Percentiles rank a stretch among this genome's conserved stretches.
Conservation (phyloP, 2,329 filamentous ascomycete species). For the Cercospora beticola region DNA sequence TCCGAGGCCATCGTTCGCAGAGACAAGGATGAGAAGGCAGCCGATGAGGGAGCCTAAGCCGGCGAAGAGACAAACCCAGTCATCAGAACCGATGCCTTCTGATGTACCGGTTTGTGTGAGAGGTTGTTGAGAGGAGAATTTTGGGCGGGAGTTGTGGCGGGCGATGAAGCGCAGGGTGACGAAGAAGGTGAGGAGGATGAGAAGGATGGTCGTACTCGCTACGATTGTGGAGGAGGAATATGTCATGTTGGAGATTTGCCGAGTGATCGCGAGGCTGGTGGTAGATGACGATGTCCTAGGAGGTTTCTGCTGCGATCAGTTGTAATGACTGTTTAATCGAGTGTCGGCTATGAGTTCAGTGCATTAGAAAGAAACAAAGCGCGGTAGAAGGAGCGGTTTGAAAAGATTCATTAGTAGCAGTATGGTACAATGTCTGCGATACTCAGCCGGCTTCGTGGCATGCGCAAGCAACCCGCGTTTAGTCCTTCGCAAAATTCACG, state of each 20-base stretch:
- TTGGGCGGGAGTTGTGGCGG: neutral
- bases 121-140: neutral
- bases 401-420: neutral
- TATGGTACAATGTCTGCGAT: neutral
- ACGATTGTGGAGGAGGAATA: conserved; percentile 8
- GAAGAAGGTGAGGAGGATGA: conserved; percentile 7
- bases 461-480: neutral
- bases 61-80: neutral
- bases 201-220: conserved; percentile 5
- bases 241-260: neutral
- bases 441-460: neutral
- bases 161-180: conserved; percentile 7
- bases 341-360: neutral
- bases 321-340: neutral
- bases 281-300: neutral
- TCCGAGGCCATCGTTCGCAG: conserved; percentile 6
- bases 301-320: neutral
- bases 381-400: neutral
- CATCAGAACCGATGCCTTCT: conserved; percentile 3
- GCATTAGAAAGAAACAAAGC: neutral
- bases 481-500: neutral
- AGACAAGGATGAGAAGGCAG: conserved; percentile 8
- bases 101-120: neutral
- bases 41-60: conserved; percentile 3
- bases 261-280: neutral